Conservation (phyloP, 805 yeast species). For the Candida ficus region DNA sequence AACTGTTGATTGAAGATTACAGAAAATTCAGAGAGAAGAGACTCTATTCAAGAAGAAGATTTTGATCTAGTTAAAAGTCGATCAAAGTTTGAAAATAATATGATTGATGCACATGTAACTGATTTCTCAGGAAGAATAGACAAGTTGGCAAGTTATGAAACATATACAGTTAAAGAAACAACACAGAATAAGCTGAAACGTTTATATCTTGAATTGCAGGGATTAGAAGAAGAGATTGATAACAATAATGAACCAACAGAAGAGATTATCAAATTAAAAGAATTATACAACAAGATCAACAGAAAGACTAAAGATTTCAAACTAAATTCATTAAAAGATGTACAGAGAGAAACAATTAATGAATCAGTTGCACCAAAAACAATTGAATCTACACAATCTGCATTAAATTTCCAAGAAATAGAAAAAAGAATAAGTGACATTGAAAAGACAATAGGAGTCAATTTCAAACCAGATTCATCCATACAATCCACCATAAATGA, state of each 20-base stretch:
- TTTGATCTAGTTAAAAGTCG: slow-evolving; percentile 19
- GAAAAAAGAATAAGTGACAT: slow-evolving; percentile 14
- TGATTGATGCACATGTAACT: slow-evolving; percentile 20
- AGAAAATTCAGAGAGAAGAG: slow-evolving; percentile 13
- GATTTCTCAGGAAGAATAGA: slow-evolving; percentile 30
- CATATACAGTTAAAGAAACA: slow-evolving; percentile 31
- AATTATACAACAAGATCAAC: slow-evolving; percentile 14
- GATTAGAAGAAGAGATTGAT: slow-evolving; percentile 23
- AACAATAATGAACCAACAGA: slow-evolving; percentile 12
- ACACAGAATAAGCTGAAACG: slow-evolving; percentile 33
- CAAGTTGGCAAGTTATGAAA: slow-evolving; percentile 29
- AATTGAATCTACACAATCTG: background rate
- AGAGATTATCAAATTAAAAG: slow-evolving; percentile 20
- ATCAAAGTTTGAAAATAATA: slow-evolving; percentile 24
- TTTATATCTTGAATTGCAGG: slow-evolving; percentile 35
- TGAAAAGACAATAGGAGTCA: slow-evolving; percentile 17
- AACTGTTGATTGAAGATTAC: background rate
- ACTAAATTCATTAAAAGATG: slow-evolving; percentile 3
- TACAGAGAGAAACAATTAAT: background rate
- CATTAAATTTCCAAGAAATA: background rate
- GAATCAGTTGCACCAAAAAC: background rate
- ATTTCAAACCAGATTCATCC: slow-evolving; percentile 12
- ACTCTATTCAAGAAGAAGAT: slow-evolving; percentile 19
- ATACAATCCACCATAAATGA: slow-evolving; percentile 26
- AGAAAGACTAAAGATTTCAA: slow-evolving; percentile 10